Percentiles rank a stretch among this genome's conserved stretches.
These are phyloP conservation scores for Botrytis cinerea DNA, from an alignment of 2,329 filamentous ascomycete genomes.

Conservation along the genomic window DNA sequence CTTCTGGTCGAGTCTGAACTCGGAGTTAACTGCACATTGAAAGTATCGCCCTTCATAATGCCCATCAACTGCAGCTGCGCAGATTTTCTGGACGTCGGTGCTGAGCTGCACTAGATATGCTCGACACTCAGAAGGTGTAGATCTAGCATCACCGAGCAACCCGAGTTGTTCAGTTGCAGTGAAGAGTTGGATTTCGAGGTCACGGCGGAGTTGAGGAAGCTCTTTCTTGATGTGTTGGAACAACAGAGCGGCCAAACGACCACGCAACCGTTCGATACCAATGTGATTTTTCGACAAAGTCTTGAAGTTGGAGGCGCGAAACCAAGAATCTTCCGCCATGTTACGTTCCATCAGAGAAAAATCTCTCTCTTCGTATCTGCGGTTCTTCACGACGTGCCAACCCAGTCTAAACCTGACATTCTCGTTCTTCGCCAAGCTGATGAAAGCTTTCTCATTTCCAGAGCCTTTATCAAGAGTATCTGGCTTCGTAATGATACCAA, in stretches of 20 bases:
- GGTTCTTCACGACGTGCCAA: conserved; percentile 52
- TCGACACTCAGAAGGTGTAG: conserved; percentile 31
- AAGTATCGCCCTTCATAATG: conserved; percentile 42
- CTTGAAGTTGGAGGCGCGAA: conserved; percentile 39
- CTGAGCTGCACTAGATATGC: conserved; percentile 39
- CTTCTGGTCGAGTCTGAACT: conserved; percentile 29
- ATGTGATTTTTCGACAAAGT: conserved; percentile 30
- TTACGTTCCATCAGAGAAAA: conserved; percentile 35
- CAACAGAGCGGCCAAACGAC: conserved; percentile 36
- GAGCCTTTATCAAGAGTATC: conserved; percentile 45
- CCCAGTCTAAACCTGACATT: conserved; percentile 48
- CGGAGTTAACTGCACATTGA: conserved; percentile 18
- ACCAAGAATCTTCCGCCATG: conserved; percentile 32
- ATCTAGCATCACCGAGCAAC: conserved; percentile 29
- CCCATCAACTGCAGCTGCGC: conserved; percentile 40
- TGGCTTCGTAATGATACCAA: conserved; percentile 52
- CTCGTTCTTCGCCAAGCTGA: conserved; percentile 46
- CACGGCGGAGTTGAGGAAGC: conserved; percentile 35
- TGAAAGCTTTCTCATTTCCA: conserved; percentile 42
- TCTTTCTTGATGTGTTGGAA: conserved; percentile 42
- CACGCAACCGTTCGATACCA: conserved; percentile 37
- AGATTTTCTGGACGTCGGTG: conserved; percentile 38
- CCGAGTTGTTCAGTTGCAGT: conserved; percentile 21
- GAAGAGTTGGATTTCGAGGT: conserved; percentile 29
- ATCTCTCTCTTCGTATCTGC: conserved; percentile 45